Conservation (phyloP, 2,329 filamentous ascomycete species). For the Podosphaera xanthii region DNA sequence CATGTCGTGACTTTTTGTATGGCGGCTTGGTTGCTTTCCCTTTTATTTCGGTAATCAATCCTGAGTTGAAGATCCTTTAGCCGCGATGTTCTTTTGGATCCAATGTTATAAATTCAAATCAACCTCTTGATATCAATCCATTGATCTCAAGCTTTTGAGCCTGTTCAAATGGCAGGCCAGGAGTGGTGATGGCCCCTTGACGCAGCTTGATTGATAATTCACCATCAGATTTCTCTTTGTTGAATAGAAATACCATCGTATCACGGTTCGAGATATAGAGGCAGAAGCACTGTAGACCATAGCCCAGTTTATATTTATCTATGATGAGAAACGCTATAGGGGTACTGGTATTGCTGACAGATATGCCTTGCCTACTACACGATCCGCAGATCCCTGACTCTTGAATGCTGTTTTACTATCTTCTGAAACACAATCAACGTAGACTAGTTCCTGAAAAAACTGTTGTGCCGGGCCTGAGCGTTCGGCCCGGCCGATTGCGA, state of each 20-base stretch:
- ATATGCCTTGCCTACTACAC: too few species aligned
- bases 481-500: too few species aligned
- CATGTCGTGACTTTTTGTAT: not conserved
- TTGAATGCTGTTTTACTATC: too few species aligned
- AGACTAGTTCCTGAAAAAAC: too few species aligned
- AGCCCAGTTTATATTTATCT: too few species aligned
- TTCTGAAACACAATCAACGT: too few species aligned
- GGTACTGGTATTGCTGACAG: too few species aligned
- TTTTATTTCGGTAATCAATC: not conserved
- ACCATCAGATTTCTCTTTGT: not conserved
- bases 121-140: not conserved
- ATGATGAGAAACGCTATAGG: too few species aligned
- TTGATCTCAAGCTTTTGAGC: not conserved
- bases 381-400: too few species aligned
- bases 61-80: not conserved
- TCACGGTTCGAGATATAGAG: too few species aligned
- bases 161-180: not conserved
- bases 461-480: too few species aligned
- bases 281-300: too few species aligned
- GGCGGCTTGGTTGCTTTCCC: not conserved
- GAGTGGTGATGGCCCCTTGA: not conserved
- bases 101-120: not conserved
- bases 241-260: not conserved
- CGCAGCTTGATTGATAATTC: not conserved
- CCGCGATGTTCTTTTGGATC: not conserved